Evolutionary conservation across 164 flowering plant species (phyloP).

Genomic region (Stephania yunnanensis): DNA sequence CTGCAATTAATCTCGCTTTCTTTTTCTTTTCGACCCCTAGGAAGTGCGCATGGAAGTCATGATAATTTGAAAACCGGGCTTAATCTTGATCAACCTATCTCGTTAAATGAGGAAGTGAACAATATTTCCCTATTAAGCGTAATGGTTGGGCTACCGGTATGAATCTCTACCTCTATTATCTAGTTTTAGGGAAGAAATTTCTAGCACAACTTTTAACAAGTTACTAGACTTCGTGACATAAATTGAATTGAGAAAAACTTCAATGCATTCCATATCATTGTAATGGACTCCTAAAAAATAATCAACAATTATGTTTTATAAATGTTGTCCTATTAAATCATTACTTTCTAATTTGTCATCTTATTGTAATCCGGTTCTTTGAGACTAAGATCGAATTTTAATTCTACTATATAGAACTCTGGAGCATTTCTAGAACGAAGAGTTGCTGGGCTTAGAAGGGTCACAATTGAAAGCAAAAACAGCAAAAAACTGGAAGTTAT

Average conservation of each 20-base stretch:
- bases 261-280: too few species aligned
- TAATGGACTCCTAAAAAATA: too few species aligned
- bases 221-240: too few species aligned
- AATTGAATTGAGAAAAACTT: too few species aligned
- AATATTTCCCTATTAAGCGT: conserved; percentile 64
- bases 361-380: background rate
- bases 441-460: conserved; percentile 34
- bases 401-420: conserved; percentile 38
- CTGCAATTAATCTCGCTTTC: background rate
- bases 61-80: conserved; percentile 13
- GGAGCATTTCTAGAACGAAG: conserved; percentile 53
- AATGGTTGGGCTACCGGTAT: conserved; percentile 88
- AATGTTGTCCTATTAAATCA: background rate
- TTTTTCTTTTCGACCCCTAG: conserved; percentile 22
- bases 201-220: too few species aligned
- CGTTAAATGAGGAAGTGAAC: conserved; percentile 46
- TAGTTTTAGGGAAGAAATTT: background rate
- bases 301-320: too few species aligned
- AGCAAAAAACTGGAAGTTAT: conserved; percentile 19
- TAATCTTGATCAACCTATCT: conserved; percentile 24
- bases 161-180: background rate
- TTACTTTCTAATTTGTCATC: background rate
- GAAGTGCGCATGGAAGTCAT: conserved; percentile 59
- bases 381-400: background rate
- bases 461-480: conserved; percentile 23